A percentile compares a stretch with the other conserved stretches of the same genome.
phyloP scores from a whole-genome alignment of 768 basidiomycete genomes.

The Coprinopsis sp. region DNA sequence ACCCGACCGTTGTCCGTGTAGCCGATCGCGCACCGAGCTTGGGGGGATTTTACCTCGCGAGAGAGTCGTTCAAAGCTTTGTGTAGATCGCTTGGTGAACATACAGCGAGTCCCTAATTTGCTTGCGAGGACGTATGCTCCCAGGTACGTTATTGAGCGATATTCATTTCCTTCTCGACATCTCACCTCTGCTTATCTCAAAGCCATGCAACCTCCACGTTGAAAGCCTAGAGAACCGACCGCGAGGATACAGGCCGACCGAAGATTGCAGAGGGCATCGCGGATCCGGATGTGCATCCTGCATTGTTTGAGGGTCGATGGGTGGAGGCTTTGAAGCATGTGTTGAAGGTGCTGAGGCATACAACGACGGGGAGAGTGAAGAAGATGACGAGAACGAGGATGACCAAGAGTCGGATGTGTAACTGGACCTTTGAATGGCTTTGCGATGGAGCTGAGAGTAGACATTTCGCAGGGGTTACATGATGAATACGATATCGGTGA shows the following conservation, averaged over 20 bases:
- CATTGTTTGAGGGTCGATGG: constrained; percentile 76
- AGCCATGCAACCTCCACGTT: constrained; percentile 66
- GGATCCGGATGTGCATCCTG: constrained; percentile 61
- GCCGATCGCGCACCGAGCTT: constrained; percentile 88
- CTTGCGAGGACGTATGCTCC: constrained; percentile 96
- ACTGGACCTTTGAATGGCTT: no score
- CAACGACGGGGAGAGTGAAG: constrained; percentile 2
- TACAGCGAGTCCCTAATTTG: constrained; percentile 81
- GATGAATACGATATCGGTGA: no score
- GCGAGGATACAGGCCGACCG: constrained; percentile 59
- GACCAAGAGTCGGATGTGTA: no score
- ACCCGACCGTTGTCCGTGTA: constrained; percentile 87
- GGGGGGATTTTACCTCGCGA: constrained; percentile 92
- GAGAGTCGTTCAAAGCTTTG: constrained; percentile 84
- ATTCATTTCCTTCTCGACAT: no score
- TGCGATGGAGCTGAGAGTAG: no score
- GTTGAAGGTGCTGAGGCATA: constrained; percentile 13
- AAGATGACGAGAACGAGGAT: constrained; percentile 6
- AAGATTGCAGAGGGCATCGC: constrained; percentile 81
- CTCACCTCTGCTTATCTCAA: no score
- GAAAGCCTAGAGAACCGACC: constrained; percentile 73
- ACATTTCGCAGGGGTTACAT: no score
- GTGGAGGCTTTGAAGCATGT: constrained; percentile 34
- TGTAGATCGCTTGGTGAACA: constrained; percentile 80
- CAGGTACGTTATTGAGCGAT: constrained; percentile 39